Evolutionary conservation across 495 filamentous ascomycete species (phyloP), one percentile per base, ranked within the genome.

Genomic region (Penicillium manginii): DNA sequence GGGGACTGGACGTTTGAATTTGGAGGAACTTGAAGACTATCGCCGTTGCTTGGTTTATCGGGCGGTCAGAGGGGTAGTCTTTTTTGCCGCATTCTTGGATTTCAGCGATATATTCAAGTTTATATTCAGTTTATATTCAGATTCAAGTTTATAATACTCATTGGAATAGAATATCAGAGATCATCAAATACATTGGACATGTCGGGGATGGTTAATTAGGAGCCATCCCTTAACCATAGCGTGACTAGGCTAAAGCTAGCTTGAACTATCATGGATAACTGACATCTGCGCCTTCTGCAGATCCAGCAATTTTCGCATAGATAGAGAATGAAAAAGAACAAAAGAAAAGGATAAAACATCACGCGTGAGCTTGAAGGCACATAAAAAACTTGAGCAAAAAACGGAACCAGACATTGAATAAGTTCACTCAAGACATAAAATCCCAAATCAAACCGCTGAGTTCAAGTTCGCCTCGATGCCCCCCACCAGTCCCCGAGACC

Each of bases 371-470:
- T 60, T 59, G 26, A 29, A 29, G 26, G 26, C 26, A 29, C 26
- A 29, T 29, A 29, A 29, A 29, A 29, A 29, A 29, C 26, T 29
- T 2, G 26, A 29, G 3, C n/a, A 29, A 29, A 29, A 29, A 29
- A 29, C 26, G 26, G 26, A 29, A 29, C 26, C 26, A 40, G 37
- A 21, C 33, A 26, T 35, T 32, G 43, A 62, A 71, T 60, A 43
- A 59, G 58, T 59, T 59, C 52, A 69, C 58, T 64, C 54, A 64
- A 69, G 58, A 68, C 54, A 69, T 66, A 53, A 72, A 69, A 58
- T 64, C 40, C 40, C 65, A 74, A 77, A 64, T 70, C 75, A 64
- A 74, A 70, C 73, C 72, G 74, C 64, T 73, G 58, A 73, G 69
- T 78, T 76, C 73, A 29, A 29, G 26, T 29, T 29, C 26, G 73